phyloP scores from a whole-genome alignment of 78 protist species.

The Dictyostelium brefeldianum region DNA sequence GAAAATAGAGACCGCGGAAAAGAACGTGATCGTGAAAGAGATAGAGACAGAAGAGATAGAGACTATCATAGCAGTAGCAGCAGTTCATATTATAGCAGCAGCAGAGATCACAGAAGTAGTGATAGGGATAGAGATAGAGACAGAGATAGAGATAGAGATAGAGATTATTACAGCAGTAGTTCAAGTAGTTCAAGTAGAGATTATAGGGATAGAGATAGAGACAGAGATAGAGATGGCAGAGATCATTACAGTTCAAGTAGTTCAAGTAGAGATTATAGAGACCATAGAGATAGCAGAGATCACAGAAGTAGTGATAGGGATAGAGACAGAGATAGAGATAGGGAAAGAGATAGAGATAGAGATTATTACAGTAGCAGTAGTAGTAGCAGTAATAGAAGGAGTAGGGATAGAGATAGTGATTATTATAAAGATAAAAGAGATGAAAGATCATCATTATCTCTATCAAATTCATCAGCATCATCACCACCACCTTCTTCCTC shows the following conservation, averaged over 20 bases:
- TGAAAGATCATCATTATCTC: too few relatives aligned
- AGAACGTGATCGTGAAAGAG: neutral
- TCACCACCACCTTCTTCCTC: too few relatives aligned
- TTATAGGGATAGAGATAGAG: neutral
- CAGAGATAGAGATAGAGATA: conserved; percentile 12
- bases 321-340: neutral
- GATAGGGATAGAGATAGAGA: neutral
- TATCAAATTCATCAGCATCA: too few relatives aligned
- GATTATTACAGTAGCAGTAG: neutral
- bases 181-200: conserved; percentile 9
- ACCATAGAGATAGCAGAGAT: neutral
- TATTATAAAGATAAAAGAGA: too few relatives aligned
- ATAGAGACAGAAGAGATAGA: neutral
- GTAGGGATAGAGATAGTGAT: too few relatives aligned
- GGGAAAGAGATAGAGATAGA: neutral
- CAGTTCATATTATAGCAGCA: neutral
- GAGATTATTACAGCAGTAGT: conserved; percentile 1
- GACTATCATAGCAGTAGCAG: too few relatives aligned
- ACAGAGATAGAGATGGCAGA: neutral
- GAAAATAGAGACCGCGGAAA: neutral
- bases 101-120: neutral
- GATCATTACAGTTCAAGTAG: neutral
- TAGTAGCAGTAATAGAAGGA: neutral
- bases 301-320: neutral
- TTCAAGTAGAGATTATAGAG: neutral